Evolutionary conservation across 2,329 filamentous ascomycete species (phyloP).

Genomic region (Fusarium albidum): DNA sequence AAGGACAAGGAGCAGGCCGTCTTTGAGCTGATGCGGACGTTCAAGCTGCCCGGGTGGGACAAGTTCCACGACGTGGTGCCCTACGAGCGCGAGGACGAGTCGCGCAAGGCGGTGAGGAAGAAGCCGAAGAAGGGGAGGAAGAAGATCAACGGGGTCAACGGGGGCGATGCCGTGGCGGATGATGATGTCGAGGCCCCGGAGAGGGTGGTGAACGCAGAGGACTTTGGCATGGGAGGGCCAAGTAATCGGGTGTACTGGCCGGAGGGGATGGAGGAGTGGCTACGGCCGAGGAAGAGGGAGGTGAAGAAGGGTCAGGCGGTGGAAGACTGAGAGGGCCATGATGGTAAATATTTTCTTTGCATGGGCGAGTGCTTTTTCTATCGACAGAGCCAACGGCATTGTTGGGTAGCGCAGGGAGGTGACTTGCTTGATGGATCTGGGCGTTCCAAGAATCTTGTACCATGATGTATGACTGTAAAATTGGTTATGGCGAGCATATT

Average conservation of each 20-base stretch:
- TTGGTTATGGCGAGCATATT: not conserved
- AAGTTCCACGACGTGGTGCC: constrained; percentile 80
- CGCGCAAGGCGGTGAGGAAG: constrained; percentile 55
- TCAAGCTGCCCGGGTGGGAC: constrained; percentile 82
- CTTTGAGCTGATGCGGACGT: constrained; percentile 90
- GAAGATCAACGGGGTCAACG: constrained; percentile 43
- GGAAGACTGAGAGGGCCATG: constrained; percentile 32
- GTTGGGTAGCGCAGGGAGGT: not conserved
- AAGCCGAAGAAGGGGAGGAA: constrained; percentile 50
- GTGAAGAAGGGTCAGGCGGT: constrained; percentile 56
- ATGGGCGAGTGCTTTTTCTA: too few species aligned
- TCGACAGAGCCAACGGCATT: not conserved
- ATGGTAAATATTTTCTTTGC: too few species aligned
- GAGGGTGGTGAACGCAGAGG: constrained; percentile 66
- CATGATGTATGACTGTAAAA: not conserved
- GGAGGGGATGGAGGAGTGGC: constrained; percentile 87
- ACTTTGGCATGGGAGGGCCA: constrained; percentile 86
- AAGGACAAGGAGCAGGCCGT: constrained; percentile 98
- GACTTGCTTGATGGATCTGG: not conserved
- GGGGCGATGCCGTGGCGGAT: constrained; percentile 45
- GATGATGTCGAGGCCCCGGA: constrained; percentile 49
- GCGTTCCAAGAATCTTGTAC: constrained; percentile 1
- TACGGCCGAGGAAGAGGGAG: constrained; percentile 80
- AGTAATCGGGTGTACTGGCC: constrained; percentile 91
- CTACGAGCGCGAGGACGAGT: constrained; percentile 79